Evolutionary conservation across 371 early-diverging fungal genomes (phyloP).

Genomic region (Syncephalastrum monosporum): DNA sequence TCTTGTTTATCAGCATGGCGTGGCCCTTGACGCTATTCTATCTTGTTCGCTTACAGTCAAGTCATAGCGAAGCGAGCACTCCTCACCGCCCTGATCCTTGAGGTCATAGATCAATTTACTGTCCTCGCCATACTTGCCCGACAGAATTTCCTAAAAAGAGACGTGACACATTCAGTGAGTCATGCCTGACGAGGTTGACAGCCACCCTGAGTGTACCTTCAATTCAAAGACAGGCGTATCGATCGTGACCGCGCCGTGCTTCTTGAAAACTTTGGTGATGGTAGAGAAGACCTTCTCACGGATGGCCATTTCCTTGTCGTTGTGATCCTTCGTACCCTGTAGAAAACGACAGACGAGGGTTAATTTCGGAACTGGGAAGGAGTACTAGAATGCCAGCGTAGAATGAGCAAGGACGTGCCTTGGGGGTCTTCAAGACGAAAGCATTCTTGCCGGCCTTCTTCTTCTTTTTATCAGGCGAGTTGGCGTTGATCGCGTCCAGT

Average conservation of each 20-base stretch:
- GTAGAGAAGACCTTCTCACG: conserved; percentile 90
- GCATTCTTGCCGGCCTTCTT: conserved; percentile 30
- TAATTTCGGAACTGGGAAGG: neutral
- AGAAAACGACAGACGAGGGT: neutral
- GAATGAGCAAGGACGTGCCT: conserved; percentile 40
- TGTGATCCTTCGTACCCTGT: conserved; percentile 94
- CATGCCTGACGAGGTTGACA: conserved; percentile 5
- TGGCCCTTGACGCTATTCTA: neutral
- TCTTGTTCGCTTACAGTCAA: conserved; percentile 69
- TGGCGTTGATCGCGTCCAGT: conserved; percentile 46
- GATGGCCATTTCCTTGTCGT: conserved; percentile 92
- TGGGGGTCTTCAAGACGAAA: conserved; percentile 71
- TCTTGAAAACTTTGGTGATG: conserved; percentile 86
- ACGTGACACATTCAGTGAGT: neutral
- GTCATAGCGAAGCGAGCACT: conserved; percentile 97
- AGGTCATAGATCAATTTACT: conserved; percentile 98
- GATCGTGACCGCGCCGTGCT: conserved; percentile 97
- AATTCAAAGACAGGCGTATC: conserved; percentile 99
- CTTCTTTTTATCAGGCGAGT: conserved; percentile 16
- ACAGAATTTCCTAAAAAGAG: conserved; percentile 70
- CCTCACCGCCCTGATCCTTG: conserved; percentile 98
- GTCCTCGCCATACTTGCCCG: conserved; percentile 99
- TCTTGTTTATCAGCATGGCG: neutral
- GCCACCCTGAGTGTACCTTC: conserved; percentile 46
- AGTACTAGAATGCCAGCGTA: too few species aligned